Conservation (phyloP, 495 filamentous ascomycete species). For the Daldinia bambusicola region DNA sequence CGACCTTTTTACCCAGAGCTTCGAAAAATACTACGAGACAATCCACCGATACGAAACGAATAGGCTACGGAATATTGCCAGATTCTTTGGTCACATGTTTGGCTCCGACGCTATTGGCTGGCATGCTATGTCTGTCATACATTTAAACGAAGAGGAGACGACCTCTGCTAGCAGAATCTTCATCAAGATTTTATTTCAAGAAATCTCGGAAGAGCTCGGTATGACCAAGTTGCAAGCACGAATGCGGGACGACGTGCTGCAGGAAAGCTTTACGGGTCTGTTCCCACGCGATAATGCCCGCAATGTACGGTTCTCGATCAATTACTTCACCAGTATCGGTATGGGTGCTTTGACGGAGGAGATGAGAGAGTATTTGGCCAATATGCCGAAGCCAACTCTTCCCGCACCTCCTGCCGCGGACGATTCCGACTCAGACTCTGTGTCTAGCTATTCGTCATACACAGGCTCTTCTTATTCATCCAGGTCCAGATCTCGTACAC, state of each 20-base stretch:
- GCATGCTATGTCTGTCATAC: conserved; percentile 85
- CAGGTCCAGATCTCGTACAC: conserved; percentile 55
- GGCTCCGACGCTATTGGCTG: conserved; percentile 88
- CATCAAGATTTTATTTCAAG: conserved; percentile 96
- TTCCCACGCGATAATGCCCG: conserved; percentile 90
- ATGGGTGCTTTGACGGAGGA: conserved; percentile 95
- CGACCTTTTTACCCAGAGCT: conserved; percentile 87
- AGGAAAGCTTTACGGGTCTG: conserved; percentile 81
- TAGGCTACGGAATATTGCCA: conserved; percentile 89
- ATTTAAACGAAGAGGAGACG: conserved; percentile 95
- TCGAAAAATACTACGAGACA: conserved; percentile 94
- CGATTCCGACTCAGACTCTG: conserved; percentile 69
- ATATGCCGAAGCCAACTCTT: conserved; percentile 78
- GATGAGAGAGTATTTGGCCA: conserved; percentile 90
- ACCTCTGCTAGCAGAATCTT: conserved; percentile 96
- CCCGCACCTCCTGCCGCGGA: conserved; percentile 69
- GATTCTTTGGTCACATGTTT: conserved; percentile 93
- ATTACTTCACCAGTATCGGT: conserved; percentile 97
- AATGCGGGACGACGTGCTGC: conserved; percentile 79
- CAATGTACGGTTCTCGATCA: conserved; percentile 96
- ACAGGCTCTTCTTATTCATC: conserved; percentile 64
- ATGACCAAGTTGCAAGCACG: conserved; percentile 79
- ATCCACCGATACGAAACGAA: conserved; percentile 98
- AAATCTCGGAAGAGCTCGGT: conserved; percentile 86
- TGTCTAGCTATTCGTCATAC: conserved; percentile 74